A percentile compares a stretch with the other conserved stretches of the same genome.
Conservation (phyloP, 306 rosid species). For the Clitoria ternatea region DNA sequence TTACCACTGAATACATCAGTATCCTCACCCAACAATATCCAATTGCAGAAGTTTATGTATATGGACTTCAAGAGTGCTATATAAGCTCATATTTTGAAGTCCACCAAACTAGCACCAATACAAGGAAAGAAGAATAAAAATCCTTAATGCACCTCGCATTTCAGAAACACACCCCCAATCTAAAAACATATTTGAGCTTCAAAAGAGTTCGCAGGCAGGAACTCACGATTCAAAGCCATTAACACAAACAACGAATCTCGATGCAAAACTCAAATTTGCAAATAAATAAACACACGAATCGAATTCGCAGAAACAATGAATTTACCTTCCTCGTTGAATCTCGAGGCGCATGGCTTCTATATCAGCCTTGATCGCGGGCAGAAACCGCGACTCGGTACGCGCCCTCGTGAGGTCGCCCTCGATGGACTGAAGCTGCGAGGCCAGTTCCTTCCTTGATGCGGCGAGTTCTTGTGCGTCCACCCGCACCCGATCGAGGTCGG, state of each 20-base stretch:
- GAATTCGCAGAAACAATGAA: neutral
- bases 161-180: too few relatives aligned
- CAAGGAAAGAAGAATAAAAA: too few relatives aligned
- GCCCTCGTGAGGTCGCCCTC: conserved; percentile 41
- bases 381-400: conserved; percentile 38
- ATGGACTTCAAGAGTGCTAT: too few relatives aligned
- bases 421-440: conserved; percentile 39
- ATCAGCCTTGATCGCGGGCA: conserved; percentile 47
- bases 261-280: neutral
- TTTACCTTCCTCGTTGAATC: conserved; percentile 80
- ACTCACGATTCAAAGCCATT: neutral
- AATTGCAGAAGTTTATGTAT: too few relatives aligned
- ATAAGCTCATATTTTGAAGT: too few relatives aligned
- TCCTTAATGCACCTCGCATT: too few relatives aligned
- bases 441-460: conserved; percentile 43
- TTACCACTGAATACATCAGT: neutral
- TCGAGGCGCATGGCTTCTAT: conserved; percentile 55
- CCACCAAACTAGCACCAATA: too few relatives aligned
- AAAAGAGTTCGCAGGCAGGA: too few relatives aligned
- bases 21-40: too few relatives aligned
- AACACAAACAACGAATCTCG: neutral
- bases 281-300: neutral
- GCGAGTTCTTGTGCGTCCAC: conserved; percentile 44
- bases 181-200: too few relatives aligned
- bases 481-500: conserved; percentile 57